phyloP scores from a whole-genome alignment of 306 rosid species.

The Biancaea sappan region DNA sequence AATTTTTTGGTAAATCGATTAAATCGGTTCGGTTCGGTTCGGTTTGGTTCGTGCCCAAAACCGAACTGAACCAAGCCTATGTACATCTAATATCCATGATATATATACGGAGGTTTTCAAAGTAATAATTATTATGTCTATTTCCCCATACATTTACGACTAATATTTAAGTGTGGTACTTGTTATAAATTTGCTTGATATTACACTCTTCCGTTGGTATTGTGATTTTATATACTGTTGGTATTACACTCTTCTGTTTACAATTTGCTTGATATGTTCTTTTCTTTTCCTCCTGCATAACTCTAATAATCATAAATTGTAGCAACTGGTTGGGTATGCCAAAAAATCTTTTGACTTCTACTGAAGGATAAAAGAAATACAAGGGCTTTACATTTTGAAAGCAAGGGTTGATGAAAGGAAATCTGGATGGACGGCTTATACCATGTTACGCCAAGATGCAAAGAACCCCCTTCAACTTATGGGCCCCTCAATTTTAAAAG shows the following conservation, averaged over 20 bases:
- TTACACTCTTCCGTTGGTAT: no score
- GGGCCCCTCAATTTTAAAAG: no score
- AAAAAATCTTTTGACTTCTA: neutral
- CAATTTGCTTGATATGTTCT: neutral
- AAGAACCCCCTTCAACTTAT: no score
- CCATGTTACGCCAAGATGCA: no score
- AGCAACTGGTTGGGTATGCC: neutral
- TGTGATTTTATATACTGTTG: neutral
- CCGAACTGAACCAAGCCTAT: no score
- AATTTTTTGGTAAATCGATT: no score
- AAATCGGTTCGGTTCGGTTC: no score
- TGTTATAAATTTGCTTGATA: slow-evolving; percentile 10
- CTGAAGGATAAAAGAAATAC: neutral
- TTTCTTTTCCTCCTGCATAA: neutral
- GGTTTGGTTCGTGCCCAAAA: no score
- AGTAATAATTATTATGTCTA: neutral
- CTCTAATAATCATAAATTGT: neutral
- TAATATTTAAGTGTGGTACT: neutral
- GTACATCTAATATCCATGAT: no score
- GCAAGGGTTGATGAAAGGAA: neutral
- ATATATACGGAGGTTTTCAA: neutral
- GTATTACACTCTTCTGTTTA: neutral
- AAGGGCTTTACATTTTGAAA: neutral
- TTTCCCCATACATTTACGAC: neutral
- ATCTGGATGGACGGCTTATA: neutral